Evolutionary conservation across 225 moss, liverwort and hornwort species (phyloP).

Genomic region (Straminergon stramineum): DNA sequence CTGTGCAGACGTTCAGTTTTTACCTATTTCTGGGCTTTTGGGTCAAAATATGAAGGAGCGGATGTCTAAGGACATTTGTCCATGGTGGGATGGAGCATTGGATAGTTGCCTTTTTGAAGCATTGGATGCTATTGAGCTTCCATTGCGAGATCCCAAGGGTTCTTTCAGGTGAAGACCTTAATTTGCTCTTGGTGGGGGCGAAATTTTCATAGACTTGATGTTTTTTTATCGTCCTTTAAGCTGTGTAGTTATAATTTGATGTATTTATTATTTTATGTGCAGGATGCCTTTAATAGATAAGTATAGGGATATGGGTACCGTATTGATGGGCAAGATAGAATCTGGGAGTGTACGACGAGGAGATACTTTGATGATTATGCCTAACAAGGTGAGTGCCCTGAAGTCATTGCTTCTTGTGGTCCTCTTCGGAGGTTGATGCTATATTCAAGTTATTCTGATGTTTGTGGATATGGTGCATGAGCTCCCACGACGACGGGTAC

Average conservation of each 20-base stretch:
- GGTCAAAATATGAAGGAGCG: conserved; percentile 70
- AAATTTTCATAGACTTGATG: neutral
- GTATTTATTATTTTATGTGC: neutral
- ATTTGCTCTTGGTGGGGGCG: neutral
- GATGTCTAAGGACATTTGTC: conserved; percentile 31
- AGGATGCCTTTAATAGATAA: conserved; percentile 81
- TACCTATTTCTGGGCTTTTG: conserved; percentile 73
- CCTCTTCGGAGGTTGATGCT: neutral
- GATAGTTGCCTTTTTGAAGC: conserved; percentile 56
- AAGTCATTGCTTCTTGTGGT: neutral
- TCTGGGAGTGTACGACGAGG: conserved; percentile 95
- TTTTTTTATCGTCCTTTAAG: neutral
- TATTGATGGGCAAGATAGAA: conserved; percentile 98
- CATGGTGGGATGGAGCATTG: conserved; percentile 63
- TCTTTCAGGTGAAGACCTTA: conserved; percentile 46
- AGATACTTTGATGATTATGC: conserved; percentile 80
- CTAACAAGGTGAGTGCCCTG: conserved; percentile 31
- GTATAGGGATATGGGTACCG: conserved; percentile 97
- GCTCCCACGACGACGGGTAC: neutral
- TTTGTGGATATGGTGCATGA: neutral
- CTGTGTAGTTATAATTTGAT: neutral
- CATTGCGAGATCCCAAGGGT: conserved; percentile 57
- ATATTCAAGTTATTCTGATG: neutral
- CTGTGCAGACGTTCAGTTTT: conserved; percentile 61
- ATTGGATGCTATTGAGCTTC: conserved; percentile 66